phyloP scores from a whole-genome alignment of 768 basidiomycete genomes.

The Kondoa malvinella region DNA sequence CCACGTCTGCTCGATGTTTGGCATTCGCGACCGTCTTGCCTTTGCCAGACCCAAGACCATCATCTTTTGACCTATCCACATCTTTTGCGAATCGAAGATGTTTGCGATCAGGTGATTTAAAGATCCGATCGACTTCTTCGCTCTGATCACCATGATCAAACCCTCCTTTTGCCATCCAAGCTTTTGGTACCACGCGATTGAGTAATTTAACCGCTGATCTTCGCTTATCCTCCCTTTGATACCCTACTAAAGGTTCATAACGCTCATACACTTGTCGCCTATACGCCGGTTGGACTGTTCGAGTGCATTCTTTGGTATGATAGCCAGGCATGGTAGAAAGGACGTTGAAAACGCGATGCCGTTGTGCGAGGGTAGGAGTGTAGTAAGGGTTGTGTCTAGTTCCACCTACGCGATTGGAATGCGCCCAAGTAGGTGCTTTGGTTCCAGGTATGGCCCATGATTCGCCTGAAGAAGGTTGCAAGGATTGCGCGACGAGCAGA shows the following conservation, averaged over 20 bases:
- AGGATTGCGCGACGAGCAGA: conserved; percentile 41
- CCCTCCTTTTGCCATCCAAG: conserved; percentile 5
- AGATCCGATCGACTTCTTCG: conserved; percentile 24
- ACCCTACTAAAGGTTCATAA: conserved; percentile 67
- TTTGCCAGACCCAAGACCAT: not conserved
- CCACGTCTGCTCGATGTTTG: not conserved
- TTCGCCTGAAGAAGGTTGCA: conserved; percentile 8
- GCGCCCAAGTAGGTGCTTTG: not conserved
- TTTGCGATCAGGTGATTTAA: conserved; percentile 37
- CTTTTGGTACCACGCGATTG: conserved; percentile 17
- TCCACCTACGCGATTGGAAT: not conserved
- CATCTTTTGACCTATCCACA: conserved; percentile 32
- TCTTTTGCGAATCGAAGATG: conserved; percentile 1
- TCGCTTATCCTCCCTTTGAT: conserved; percentile 38
- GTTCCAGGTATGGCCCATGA: not conserved
- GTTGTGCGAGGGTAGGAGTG: conserved; percentile 66
- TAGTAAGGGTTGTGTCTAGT: conserved; percentile 14
- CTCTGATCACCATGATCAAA: conserved; percentile 15
- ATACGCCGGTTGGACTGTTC: conserved; percentile 67
- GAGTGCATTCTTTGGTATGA: conserved; percentile 78
- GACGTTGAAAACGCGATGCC: conserved; percentile 66
- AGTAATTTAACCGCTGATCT: conserved; percentile 26
- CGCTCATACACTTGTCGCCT: conserved; percentile 66
- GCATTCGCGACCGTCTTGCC: not conserved
- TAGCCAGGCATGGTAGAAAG: conserved; percentile 74